phyloP scores from a whole-genome alignment of 371 early-diverging fungal species.

The Catenaria anguillulae region DNA sequence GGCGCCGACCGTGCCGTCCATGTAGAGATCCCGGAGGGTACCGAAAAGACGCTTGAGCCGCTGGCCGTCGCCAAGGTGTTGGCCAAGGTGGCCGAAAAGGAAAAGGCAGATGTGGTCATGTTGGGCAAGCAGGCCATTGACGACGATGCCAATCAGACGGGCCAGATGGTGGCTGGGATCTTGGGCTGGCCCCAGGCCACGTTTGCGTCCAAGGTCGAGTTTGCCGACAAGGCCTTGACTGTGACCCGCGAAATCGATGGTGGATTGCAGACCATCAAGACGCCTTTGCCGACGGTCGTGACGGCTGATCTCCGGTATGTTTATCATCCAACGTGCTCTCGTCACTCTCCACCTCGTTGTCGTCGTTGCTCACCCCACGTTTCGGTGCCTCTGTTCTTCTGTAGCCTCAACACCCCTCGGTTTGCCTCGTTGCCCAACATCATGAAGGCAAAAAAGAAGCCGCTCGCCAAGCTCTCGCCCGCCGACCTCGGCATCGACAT shows the following conservation, averaged over 20 bases:
- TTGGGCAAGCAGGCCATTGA: conserved; percentile 98
- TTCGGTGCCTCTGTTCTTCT: too few relatives aligned
- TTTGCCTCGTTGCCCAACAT: conserved; percentile 89
- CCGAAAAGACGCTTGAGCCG: conserved; percentile 46
- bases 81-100: conserved; percentile 70
- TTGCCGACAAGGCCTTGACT: conserved; percentile 47
- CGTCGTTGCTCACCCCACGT: not conserved
- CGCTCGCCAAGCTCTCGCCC: conserved; percentile 61
- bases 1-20: conserved; percentile 95
- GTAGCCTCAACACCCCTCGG: conserved; percentile 74
- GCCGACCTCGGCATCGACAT: conserved; percentile 74
- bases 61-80: conserved; percentile 84
- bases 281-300: conserved; percentile 75
- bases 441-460: conserved; percentile 99
- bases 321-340: not conserved
- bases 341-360: not conserved
- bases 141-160: conserved; percentile 93
- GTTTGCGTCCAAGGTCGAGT: conserved; percentile 89
- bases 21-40: conserved; percentile 59
- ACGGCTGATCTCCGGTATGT: conserved; percentile 83
- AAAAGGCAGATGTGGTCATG: conserved; percentile 83
- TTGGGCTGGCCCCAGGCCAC: conserved; percentile 92
- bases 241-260: conserved; percentile 95
- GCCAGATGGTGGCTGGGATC: conserved; percentile 95
- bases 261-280: conserved; percentile 81